A percentile compares a stretch with the other conserved stretches of the same genome.
phyloP scores from a whole-genome alignment of 805 yeast genomes.

The Saturnispora diversa region DNA sequence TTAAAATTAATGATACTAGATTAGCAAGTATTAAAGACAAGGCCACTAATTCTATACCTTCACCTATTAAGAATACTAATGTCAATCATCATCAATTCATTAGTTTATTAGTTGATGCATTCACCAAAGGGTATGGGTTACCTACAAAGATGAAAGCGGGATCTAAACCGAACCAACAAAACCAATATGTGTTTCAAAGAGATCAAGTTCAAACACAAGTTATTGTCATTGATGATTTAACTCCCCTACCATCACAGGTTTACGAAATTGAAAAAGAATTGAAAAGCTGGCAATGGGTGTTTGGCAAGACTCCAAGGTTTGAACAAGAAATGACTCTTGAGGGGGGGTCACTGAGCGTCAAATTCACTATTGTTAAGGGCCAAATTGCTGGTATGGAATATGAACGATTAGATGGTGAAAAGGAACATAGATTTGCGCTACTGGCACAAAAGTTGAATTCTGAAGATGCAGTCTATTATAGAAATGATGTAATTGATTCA shows the following conservation, averaged over 20 bases:
- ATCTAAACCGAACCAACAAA: too few relatives aligned
- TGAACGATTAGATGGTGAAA: conserved; percentile 6
- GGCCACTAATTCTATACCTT: conserved; percentile 64
- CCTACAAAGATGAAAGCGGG: conserved; percentile 13
- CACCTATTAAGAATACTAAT: conserved; percentile 65
- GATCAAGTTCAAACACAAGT: conserved; percentile 18
- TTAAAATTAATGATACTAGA: conserved; percentile 31
- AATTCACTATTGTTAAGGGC: conserved; percentile 47
- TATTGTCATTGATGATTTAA: conserved; percentile 20
- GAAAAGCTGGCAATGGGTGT: conserved; percentile 64
- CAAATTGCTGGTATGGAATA: conserved; percentile 12
- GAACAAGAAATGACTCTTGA: conserved; percentile 43
- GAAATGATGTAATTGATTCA: conserved; percentile 15
- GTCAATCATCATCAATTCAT: conserved; percentile 41
- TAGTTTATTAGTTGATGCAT: conserved; percentile 35
- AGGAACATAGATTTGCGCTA: conserved; percentile 14
- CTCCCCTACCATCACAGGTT: conserved; percentile 33
- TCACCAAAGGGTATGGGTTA: conserved; percentile 28
- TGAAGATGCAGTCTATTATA: conserved; percentile 16
- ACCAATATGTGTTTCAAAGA: conserved; percentile 10
- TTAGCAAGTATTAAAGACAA: conserved; percentile 20
- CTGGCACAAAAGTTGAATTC: conserved; percentile 12
- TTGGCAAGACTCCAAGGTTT: conserved; percentile 71
- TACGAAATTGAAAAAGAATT: conserved; percentile 34
- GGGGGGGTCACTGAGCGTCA: conserved; percentile 25